Conservation (phyloP, 2,329 filamentous ascomycete species). For the Raffaelea arxii region DNA sequence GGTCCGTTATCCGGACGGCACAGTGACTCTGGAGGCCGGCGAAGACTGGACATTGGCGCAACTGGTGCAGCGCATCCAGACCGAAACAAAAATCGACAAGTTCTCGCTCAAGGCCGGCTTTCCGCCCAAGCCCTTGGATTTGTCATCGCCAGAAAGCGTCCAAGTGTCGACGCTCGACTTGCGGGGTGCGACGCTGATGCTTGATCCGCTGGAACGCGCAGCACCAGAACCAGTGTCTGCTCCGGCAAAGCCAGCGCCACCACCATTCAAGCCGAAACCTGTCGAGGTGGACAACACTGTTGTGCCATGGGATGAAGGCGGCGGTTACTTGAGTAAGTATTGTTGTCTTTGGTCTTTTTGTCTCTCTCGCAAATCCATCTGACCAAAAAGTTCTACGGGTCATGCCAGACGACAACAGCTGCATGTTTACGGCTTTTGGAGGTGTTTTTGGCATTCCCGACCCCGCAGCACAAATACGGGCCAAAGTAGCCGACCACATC, state of each 20-base stretch:
- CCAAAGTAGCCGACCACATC: slow-evolving; percentile 70
- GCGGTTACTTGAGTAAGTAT: slow-evolving; percentile 39
- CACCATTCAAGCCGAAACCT: slow-evolving; percentile 20
- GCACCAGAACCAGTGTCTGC: slow-evolving; percentile 3
- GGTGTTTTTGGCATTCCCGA: slow-evolving; percentile 57
- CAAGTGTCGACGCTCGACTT: slow-evolving; percentile 35
- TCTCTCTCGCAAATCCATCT: background rate
- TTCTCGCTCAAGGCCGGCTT: slow-evolving; percentile 81
- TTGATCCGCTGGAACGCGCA: slow-evolving; percentile 28
- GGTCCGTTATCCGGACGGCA: slow-evolving; percentile 64
- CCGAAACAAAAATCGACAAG: slow-evolving; percentile 52
- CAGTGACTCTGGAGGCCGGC: slow-evolving; percentile 58
- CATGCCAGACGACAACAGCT: slow-evolving; percentile 95
- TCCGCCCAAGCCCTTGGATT: slow-evolving; percentile 61
- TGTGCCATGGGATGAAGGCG: slow-evolving; percentile 38
- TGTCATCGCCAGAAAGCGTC: slow-evolving; percentile 34
- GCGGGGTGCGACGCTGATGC: slow-evolving; percentile 40
- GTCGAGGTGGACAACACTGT: slow-evolving; percentile 32
- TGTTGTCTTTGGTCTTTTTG: background rate
- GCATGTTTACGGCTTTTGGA: slow-evolving; percentile 83
- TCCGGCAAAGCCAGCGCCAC: slow-evolving; percentile 10
- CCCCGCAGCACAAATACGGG: slow-evolving; percentile 51
- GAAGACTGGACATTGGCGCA: slow-evolving; percentile 57
- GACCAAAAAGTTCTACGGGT: slow-evolving; percentile 60
- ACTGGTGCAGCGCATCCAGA: slow-evolving; percentile 49